A percentile compares a stretch with the other conserved stretches of the same genome.
These are phyloP conservation scores for Epicoccum nigrum DNA, from an alignment of 2,329 filamentous ascomycete genomes.

Conservation along the genomic window DNA sequence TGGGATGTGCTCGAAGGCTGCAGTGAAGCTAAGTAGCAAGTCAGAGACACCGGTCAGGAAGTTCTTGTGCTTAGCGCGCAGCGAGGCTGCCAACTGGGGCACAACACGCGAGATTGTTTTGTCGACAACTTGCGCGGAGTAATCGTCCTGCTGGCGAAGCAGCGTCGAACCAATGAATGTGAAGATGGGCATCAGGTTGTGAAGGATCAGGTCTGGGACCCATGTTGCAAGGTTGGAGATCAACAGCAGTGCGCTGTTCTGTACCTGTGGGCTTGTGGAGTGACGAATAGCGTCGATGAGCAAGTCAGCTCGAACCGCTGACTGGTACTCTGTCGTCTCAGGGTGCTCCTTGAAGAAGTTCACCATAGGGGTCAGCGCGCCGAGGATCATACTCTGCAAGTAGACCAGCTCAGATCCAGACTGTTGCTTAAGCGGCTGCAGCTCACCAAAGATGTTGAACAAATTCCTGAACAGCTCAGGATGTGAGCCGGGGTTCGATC, in stretches of 20 bases:
- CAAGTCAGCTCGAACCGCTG: constrained; percentile 83
- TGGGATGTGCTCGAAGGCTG: constrained; percentile 95
- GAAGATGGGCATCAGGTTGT: constrained; percentile 99
- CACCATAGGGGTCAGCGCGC: constrained; percentile 83
- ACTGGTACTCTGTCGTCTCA: constrained; percentile 71
- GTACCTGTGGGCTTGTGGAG: constrained; percentile 88
- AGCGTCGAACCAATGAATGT: constrained; percentile 96
- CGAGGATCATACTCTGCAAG: constrained; percentile 82
- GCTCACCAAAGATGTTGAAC: constrained; percentile 83
- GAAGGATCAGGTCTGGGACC: constrained; percentile 87
- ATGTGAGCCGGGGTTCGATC: constrained; percentile 75
- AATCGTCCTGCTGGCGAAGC: constrained; percentile 91
- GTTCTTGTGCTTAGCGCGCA: constrained; percentile 78
- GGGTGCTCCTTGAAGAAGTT: constrained; percentile 67
- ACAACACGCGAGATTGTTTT: constrained; percentile 93
- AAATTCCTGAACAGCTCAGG: constrained; percentile 77
- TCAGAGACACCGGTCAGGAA: constrained; percentile 83
- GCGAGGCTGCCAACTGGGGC: constrained; percentile 83
- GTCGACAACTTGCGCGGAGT: constrained; percentile 94
- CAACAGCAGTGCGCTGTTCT: constrained; percentile 86
- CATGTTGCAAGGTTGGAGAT: constrained; percentile 86
- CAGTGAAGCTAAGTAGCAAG: constrained; percentile 92
- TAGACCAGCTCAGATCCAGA: constrained; percentile 89
- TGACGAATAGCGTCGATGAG: constrained; percentile 94
- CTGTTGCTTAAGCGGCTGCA: constrained; percentile 82